Conservation (phyloP, 805 yeast species). For the Blastobotrys chiropterorum region DNA sequence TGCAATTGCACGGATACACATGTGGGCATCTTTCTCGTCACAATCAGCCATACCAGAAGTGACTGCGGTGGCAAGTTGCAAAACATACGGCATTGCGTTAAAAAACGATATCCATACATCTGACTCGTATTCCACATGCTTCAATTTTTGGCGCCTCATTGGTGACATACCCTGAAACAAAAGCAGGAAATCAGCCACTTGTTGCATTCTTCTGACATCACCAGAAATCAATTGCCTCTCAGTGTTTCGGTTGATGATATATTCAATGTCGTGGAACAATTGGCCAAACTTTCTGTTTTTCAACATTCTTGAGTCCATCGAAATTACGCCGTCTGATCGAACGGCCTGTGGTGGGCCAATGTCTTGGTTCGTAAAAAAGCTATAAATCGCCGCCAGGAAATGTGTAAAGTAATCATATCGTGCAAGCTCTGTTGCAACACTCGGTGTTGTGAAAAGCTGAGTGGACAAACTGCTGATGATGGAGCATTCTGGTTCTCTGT, state of each 20-base stretch:
- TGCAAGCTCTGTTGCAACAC: constrained; percentile 59
- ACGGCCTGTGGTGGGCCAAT: constrained; percentile 41
- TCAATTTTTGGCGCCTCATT: constrained; percentile 62
- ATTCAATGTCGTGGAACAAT: constrained; percentile 71
- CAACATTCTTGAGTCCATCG: constrained; percentile 38
- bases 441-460: constrained; percentile 86
- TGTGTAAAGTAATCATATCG: constrained; percentile 59
- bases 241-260: constrained; percentile 64
- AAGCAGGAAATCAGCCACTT: constrained; percentile 57
- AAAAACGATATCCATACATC: constrained; percentile 73
- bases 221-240: constrained; percentile 43
- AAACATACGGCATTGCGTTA: constrained; percentile 60
- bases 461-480: constrained; percentile 67
- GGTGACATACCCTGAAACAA: constrained; percentile 77
- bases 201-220: constrained; percentile 43
- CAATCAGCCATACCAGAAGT: constrained; percentile 29
- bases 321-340: constrained; percentile 25
- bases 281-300: constrained; percentile 75
- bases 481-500: constrained; percentile 84
- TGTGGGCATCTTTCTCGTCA: constrained; percentile 7
- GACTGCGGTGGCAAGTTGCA: constrained; percentile 39
- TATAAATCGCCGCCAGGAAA: constrained; percentile 56
- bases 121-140: constrained; percentile 87
- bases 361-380: constrained; percentile 51
- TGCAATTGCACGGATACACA: constrained; percentile 22